Evolutionary conservation across 2,329 filamentous ascomycete species (phyloP).

Genomic region (Dendrostoma leiphaemia): DNA sequence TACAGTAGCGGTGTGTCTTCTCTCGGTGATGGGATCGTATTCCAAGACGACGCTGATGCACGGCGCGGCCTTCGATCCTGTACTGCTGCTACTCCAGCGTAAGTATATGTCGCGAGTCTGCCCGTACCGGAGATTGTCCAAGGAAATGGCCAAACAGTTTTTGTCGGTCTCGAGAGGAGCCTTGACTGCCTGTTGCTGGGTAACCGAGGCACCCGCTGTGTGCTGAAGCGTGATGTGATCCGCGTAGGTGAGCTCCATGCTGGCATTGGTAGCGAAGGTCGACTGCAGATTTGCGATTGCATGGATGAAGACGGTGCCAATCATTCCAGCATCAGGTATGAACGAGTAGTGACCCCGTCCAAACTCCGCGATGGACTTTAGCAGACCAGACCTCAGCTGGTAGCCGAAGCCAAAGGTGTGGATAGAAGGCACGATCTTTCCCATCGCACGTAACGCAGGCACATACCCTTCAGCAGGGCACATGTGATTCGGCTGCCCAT

Average conservation of each 20-base stretch:
- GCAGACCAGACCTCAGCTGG: constrained; percentile 45
- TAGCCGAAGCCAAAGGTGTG: constrained; percentile 57
- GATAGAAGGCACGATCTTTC: constrained; percentile 40
- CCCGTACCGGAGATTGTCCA: constrained; percentile 59
- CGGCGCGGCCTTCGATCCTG: constrained; percentile 14
- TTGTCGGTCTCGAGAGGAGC: constrained; percentile 11
- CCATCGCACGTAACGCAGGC: constrained; percentile 45
- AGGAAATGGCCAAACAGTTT: constrained; percentile 33
- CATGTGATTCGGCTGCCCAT: constrained; percentile 55
- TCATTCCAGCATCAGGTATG: constrained; percentile 62
- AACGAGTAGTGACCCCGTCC: constrained; percentile 58
- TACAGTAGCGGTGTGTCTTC: constrained; percentile 1
- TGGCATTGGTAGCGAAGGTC: constrained; percentile 51
- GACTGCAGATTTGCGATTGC: constrained; percentile 60
- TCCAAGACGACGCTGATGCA: constrained; percentile 33
- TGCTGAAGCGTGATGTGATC: constrained; percentile 35
- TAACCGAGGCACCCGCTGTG: constrained; percentile 38
- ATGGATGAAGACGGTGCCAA: constrained; percentile 61
- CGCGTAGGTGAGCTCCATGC: constrained; percentile 40
- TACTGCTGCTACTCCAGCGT: constrained; percentile 26
- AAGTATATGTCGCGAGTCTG: constrained; percentile 58
- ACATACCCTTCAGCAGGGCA: constrained; percentile 53
- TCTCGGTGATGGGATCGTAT: constrained; percentile 30
- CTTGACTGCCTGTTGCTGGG: constrained; percentile 27
- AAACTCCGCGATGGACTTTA: constrained; percentile 59